Percentiles rank a stretch among this genome's conserved stretches.
Conservation (phyloP, 805 yeast species). For the Metschnikowia gelsemii region DNA sequence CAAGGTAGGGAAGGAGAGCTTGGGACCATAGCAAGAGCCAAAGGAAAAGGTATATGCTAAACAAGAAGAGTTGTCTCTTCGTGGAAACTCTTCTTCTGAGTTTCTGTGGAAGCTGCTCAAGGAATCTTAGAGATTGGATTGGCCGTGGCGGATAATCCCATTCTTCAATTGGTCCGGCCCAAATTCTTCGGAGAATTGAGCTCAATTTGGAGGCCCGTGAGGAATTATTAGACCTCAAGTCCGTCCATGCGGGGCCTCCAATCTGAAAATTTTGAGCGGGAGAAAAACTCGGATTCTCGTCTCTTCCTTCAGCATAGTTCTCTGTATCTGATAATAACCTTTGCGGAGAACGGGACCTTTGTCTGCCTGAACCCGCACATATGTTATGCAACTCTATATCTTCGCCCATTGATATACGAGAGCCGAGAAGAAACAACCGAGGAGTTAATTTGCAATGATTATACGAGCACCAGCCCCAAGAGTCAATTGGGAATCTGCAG, state of each 20-base stretch:
- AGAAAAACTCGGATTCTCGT: background rate
- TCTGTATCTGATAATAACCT: background rate
- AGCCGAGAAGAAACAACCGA: background rate
- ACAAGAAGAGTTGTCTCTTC: slow-evolving; percentile 27
- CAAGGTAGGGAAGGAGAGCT: slow-evolving; percentile 47
- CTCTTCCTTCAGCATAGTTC: background rate
- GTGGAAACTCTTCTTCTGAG: slow-evolving; percentile 30
- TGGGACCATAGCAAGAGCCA: slow-evolving; percentile 46
- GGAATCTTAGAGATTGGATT: slow-evolving; percentile 20
- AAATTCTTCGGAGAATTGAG: slow-evolving; percentile 24
- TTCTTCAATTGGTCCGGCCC: slow-evolving; percentile 58
- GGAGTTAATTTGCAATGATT: background rate
- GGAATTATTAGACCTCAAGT: background rate
- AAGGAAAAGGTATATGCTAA: slow-evolving; percentile 41
- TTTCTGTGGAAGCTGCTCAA: slow-evolving; percentile 47
- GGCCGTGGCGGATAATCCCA: slow-evolving; percentile 49
- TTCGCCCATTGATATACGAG: background rate
- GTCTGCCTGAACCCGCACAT: background rate
- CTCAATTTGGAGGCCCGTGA: background rate
- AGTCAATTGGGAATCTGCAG: no score
- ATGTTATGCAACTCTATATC: slow-evolving; percentile 6
- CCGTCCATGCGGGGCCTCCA: background rate
- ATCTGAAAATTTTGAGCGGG: background rate
- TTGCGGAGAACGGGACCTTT: slow-evolving; percentile 1
- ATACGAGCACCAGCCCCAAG: no score